Evolutionary conservation across 352 stramenopile genomes (phyloP).

Genomic region (Pythium biforme): DNA sequence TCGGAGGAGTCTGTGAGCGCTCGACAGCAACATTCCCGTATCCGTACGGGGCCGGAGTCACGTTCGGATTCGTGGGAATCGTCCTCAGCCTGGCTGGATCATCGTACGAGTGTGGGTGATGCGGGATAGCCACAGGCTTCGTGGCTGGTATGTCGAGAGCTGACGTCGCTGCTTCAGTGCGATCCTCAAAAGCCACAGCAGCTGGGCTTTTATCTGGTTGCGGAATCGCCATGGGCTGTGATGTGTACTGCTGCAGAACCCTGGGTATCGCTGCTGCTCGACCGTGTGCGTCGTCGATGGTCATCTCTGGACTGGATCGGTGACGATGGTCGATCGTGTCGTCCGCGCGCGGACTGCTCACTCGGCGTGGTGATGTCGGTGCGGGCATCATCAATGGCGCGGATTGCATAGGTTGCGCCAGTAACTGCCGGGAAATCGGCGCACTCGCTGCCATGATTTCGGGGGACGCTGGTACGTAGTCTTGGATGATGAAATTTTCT

Average conservation of each 20-base stretch:
- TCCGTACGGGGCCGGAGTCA: slow-evolving; percentile 66
- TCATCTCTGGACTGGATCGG: slow-evolving; percentile 40
- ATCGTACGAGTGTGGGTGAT: slow-evolving; percentile 73
- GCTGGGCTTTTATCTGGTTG: slow-evolving; percentile 41
- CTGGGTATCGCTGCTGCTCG: slow-evolving; percentile 6
- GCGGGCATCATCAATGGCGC: slow-evolving; percentile 10
- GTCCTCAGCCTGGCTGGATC: slow-evolving; percentile 48
- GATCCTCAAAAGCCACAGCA: slow-evolving; percentile 29
- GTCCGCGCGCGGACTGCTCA: not conserved
- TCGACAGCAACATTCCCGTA: slow-evolving; percentile 79
- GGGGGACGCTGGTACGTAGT: slow-evolving; percentile 76
- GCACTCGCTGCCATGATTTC: slow-evolving; percentile 27
- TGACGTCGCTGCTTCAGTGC: slow-evolving; percentile 19
- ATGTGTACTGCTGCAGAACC: slow-evolving; percentile 44
- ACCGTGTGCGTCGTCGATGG: not conserved
- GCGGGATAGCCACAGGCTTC: slow-evolving; percentile 25
- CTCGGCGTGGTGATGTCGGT: not conserved
- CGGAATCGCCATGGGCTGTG: slow-evolving; percentile 81
- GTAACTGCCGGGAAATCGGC: not conserved
- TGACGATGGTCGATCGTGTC: slow-evolving; percentile 24
- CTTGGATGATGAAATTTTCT: slow-evolving; percentile 82
- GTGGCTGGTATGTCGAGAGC: slow-evolving; percentile 22
- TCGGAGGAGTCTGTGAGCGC: slow-evolving; percentile 18
- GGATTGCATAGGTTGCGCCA: not conserved
- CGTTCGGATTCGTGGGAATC: slow-evolving; percentile 56